These are phyloP conservation scores for Huntiella bhutanensis DNA, from an alignment of 2,329 filamentous ascomycete species.

Conservation along the genomic window DNA sequence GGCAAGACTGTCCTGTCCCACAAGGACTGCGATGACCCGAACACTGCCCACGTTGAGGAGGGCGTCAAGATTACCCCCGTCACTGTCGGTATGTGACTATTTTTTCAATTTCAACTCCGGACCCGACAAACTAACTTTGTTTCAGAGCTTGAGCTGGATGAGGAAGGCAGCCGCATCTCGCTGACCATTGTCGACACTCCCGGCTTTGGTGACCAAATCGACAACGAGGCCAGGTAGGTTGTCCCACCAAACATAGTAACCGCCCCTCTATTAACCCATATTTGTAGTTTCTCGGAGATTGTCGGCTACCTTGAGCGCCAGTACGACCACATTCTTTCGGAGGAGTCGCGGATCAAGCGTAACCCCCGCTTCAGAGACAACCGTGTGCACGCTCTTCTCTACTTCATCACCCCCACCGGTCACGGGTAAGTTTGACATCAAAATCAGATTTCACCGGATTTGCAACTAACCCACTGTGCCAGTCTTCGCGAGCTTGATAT, in stretches of 20 bases:
- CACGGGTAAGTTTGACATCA: constrained; percentile 46
- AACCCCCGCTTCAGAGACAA: constrained; percentile 99
- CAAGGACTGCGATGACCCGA: constrained; percentile 84
- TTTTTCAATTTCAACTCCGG: not conserved
- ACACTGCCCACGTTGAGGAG: constrained; percentile 79
- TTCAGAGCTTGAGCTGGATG: constrained; percentile 79
- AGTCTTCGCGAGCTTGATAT: constrained; percentile 98
- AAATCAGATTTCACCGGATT: not conserved
- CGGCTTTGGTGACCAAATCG: constrained; percentile 95
- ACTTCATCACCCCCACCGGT: constrained; percentile 97
- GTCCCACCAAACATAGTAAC: constrained; percentile 13
- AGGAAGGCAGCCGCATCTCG: constrained; percentile 95
- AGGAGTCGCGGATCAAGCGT: constrained; percentile 99
- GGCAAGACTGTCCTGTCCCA: constrained; percentile 77
- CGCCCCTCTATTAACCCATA: constrained; percentile 9
- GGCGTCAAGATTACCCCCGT: constrained; percentile 97
- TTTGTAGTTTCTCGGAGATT: constrained; percentile 75
- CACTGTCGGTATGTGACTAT: constrained; percentile 57
- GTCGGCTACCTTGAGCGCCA: constrained; percentile 96
- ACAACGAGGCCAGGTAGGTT: constrained; percentile 83
- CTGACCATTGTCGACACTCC: constrained; percentile 97
- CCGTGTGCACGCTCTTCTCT: constrained; percentile 91
- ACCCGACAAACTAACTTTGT: constrained; percentile 4
- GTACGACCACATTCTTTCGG: constrained; percentile 97
- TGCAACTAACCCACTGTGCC: constrained; percentile 1